Evolutionary conservation across 192 early-diverging fungal species (phyloP).

Genomic region (Endogone sp.): DNA sequence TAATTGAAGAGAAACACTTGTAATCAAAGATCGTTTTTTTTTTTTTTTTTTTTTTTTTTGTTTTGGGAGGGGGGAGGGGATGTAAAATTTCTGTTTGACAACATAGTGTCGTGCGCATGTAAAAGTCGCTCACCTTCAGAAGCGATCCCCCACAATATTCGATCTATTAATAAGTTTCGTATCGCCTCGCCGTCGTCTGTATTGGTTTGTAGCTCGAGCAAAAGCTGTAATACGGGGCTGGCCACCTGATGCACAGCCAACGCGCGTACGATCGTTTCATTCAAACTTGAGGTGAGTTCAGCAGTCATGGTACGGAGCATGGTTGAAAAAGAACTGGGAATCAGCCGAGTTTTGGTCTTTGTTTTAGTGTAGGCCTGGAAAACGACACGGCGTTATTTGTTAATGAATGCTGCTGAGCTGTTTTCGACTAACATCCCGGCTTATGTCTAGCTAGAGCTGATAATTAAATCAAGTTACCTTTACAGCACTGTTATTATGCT

Average conservation of each 20-base stretch:
- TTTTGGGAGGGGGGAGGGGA: neutral
- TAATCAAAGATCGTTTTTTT: neutral
- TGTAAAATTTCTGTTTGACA: too few relatives aligned
- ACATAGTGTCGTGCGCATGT: too few relatives aligned
- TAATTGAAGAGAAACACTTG: conserved; percentile 1
- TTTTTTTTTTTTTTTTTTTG: neutral
- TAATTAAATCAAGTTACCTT: too few relatives aligned
- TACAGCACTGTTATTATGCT: neutral
- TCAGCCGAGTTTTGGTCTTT: conserved; percentile 34
- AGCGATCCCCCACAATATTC: conserved; percentile 51
- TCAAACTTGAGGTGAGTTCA: conserved; percentile 42
- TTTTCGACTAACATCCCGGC: too few relatives aligned
- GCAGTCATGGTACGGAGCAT: conserved; percentile 52
- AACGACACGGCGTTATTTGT: neutral
- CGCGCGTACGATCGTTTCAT: conserved; percentile 47
- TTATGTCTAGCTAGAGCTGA: too few relatives aligned
- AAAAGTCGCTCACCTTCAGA: conserved; percentile 30
- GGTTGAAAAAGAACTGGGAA: conserved; percentile 61
- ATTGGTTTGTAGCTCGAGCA: conserved; percentile 20
- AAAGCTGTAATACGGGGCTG: conserved; percentile 76
- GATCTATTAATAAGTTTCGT: conserved; percentile 47
- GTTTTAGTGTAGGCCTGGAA: conserved; percentile 14
- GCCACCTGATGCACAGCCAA: conserved; percentile 65
- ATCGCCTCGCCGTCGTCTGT: conserved; percentile 34
- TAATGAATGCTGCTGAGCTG: too few relatives aligned